Evolutionary conservation across 164 flowering plant species (phyloP), one percentile per base, ranked within the genome.

Genomic region (Malania oleifera): DNA sequence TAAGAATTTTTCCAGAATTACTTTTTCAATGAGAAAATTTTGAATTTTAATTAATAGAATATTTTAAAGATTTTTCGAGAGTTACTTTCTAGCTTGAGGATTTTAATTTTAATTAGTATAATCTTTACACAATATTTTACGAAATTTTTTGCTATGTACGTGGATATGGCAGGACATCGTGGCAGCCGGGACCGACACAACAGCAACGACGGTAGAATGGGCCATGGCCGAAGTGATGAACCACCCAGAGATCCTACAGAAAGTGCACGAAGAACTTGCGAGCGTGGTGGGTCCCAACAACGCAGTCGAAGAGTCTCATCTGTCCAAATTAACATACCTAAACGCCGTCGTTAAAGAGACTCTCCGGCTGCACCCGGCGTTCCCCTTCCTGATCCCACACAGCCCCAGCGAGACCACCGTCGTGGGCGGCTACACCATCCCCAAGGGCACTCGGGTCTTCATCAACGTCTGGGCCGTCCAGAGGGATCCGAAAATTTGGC

Each of bases 401-500:
- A n/a, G 51, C 29, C 62, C 73, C 1, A 65, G 60, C 43, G 14
- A 52, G 6, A 19, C 73, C 1, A 61, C 68, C 28, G 66, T 20
- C 1, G 34, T 76, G 1, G 78, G 75, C 9, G 78, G 82, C 0
- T 78, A 70, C 51, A 63, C 60, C 0, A 50, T 79, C 8, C 75
- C 82, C 0, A 66, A 63, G 41, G 82, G 66, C 0, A 45, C 82
- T 0, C 39, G 27, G 0, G 55, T 82, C 10, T 46, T 75, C 14
- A 7, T 74, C 0, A 84, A 84, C 45, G 73, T 55, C 0, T 82
- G 80, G 76, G 64, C 75, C 1, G 69, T 84, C 1, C 85, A 82
- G 0, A 69, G 74, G 22, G 85, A 82, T 63, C 85, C 85, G 6
- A 7, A 34, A 12, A 2, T 28, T 1, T 82, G 86, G 87, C 72